Percentiles rank a stretch among this genome's conserved stretches.
Evolutionary conservation across 768 basidiomycete species (phyloP).

Genomic region (Jaapia argillacea): DNA sequence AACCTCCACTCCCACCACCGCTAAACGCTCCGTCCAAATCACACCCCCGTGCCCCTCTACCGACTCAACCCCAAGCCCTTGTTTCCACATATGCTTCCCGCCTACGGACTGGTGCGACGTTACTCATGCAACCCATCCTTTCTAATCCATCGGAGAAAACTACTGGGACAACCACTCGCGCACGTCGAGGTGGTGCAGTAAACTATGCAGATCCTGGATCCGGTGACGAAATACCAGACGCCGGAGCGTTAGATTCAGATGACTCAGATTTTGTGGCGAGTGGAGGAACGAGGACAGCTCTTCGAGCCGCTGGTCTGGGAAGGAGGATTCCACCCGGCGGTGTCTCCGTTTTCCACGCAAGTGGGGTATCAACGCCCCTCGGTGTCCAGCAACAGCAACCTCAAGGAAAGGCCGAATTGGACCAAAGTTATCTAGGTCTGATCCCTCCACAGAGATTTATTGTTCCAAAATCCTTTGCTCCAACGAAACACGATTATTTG

Average conservation of each 20-base stretch:
- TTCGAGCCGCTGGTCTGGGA: constrained; percentile 18
- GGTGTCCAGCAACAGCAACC: constrained; percentile 17
- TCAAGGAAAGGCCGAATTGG: constrained; percentile 49
- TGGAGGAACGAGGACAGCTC: constrained; percentile 46
- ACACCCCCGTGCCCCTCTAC: too few species aligned
- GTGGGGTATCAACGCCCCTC: constrained; percentile 23
- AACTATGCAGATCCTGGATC: constrained; percentile 87
- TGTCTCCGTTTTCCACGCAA: constrained; percentile 45
- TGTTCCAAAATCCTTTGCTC: constrained; percentile 41
- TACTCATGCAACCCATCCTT: constrained; percentile 83
- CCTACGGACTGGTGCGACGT: constrained; percentile 81
- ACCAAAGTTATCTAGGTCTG: constrained; percentile 86
- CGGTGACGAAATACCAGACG: constrained; percentile 73
- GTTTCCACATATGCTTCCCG: constrained; percentile 82
- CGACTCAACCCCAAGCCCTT: constrained; percentile 58
- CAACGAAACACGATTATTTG: constrained; percentile 66
- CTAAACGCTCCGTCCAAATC: constrained; percentile 36
- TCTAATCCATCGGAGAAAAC: constrained; percentile 22
- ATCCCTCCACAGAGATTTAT: constrained; percentile 77
- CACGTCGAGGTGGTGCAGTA: constrained; percentile 56
- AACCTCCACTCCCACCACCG: constrained; percentile 12
- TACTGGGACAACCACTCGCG: constrained; percentile 18
- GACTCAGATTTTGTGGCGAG: constrained; percentile 76
- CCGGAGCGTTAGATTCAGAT: constrained; percentile 74
- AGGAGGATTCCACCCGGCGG: constrained; percentile 6